A percentile compares a stretch with the other conserved stretches of the same genome.
These are phyloP conservation scores for Dactylellina sp. DNA, from an alignment of 2,329 filamentous ascomycete species.

Conservation along the genomic window DNA sequence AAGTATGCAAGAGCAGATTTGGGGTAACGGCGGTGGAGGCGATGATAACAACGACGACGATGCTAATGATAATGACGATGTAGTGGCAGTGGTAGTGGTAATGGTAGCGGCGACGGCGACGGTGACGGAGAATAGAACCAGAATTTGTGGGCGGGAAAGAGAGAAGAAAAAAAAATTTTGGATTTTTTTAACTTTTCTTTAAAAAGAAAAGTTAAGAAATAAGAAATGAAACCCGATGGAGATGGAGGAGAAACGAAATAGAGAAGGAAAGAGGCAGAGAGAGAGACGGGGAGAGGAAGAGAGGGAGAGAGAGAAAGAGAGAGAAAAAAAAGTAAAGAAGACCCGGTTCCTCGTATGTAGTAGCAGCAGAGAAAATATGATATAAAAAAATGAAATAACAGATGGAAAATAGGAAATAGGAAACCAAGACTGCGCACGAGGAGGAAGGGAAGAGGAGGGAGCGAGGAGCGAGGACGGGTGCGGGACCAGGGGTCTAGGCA, in stretches of 20 bases:
- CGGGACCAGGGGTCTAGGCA: conserved; percentile 5
- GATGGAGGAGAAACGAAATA: background rate
- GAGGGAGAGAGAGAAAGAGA: conserved; percentile 9
- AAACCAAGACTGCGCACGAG: background rate
- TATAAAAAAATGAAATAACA: conserved; percentile 2
- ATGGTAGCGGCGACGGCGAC: too few relatives aligned
- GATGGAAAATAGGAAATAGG: background rate
- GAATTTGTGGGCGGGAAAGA: conserved; percentile 1
- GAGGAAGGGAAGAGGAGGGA: conserved; percentile 6
- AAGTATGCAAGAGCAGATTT: too few relatives aligned
- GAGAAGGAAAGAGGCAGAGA: background rate
- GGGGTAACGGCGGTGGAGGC: too few relatives aligned
- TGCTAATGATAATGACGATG: too few relatives aligned
- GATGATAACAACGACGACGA: too few relatives aligned
- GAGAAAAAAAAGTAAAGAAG: background rate
- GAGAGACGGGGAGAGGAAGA: conserved; percentile 4
- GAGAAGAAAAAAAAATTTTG: conserved; percentile 8
- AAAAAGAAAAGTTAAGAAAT: too few relatives aligned
- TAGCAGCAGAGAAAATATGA: background rate
- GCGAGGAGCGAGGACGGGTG: conserved; percentile 26
- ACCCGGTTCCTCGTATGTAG: background rate
- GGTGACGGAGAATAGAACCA: too few relatives aligned
- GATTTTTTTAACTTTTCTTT: too few relatives aligned
- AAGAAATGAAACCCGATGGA: too few relatives aligned
- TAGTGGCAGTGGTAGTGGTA: too few relatives aligned